Base-by-base conservation (phyloP, 2,329 filamentous ascomycete genomes). In the Fusarium chuoi region DNA sequence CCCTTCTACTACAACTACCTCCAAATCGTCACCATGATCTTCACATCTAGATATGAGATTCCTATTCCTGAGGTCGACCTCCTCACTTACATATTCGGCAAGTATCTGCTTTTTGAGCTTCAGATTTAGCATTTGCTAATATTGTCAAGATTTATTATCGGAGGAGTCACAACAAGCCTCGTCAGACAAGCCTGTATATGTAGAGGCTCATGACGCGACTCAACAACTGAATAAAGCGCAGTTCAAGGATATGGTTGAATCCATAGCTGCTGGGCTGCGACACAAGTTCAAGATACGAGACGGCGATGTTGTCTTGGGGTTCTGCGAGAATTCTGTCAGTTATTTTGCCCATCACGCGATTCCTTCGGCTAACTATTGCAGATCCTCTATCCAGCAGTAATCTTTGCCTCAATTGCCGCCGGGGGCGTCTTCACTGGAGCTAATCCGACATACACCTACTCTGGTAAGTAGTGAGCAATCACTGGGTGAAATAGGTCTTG, bases 391-490 rank as follows among this genome's bases (percentile, higher is more conserved):
- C 65, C 61, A 24, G 65, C 22, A 5, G 36, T 68, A 2, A 46
- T 68, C 2, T 5, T 64, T 2, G 60, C 41, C 3, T 24, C 60
- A 9, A 65, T 68, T 22, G 62, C 60, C 18, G 17, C 65, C 5
- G 60, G 65, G 6, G 45, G 52, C 6, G n/a, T 68, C 14, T 68
- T 68, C 20, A 68, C 65, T 20, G 62, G 65, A 4, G 54, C 61
- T 1, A 68, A 68, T 26, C 65, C 65, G 14, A 42, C 41, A 39
- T 68, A 68, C 11, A 55, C 55, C 0, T 33, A 42, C 9, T 41
- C 65, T 15, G 55, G 54, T 65, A 33, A 30, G 61, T 26, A 24
- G 18, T 11, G 12, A 17, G 7, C 18, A 18, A 11, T 5, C 8
- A 15, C 6, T 36, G 0, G 3, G 4, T 15, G 6, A 17, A 3